Conservation (phyloP, 371 early-diverging fungal genomes). For the Saksenaea oblongispora region DNA sequence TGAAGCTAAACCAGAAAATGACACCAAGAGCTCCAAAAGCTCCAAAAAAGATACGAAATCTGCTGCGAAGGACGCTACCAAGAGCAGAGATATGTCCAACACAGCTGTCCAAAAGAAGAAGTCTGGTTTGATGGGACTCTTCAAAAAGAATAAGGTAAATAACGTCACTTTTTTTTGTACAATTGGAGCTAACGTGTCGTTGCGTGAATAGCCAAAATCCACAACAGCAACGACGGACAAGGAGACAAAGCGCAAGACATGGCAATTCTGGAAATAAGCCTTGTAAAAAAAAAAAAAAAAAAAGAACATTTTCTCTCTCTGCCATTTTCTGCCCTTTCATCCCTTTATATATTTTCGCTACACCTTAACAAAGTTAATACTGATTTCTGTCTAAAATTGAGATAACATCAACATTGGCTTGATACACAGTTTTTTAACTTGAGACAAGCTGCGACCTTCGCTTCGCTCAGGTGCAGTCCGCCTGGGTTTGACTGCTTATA, state of each 20-base stretch:
- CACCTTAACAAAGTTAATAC: background rate
- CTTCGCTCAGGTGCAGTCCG: too few species aligned
- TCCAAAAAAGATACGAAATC: background rate
- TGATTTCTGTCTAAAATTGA: background rate
- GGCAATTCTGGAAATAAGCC: constrained; percentile 27
- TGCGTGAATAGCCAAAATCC: constrained; percentile 4
- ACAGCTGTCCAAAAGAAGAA: constrained; percentile 10
- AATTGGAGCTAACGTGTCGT: background rate
- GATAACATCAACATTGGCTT: background rate
- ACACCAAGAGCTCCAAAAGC: background rate
- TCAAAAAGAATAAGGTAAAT: constrained; percentile 21
- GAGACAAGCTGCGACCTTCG: too few species aligned
- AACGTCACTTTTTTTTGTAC: background rate
- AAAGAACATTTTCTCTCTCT: background rate
- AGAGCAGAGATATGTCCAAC: background rate
- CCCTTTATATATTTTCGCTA: constrained; percentile 1
- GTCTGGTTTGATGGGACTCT: constrained; percentile 12
- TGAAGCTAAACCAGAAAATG: background rate
- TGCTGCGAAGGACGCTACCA: background rate
- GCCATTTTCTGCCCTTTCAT: background rate
- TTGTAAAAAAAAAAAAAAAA: background rate
- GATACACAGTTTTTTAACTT: too few species aligned
- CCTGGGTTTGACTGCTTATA: too few species aligned
- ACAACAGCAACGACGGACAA: constrained; percentile 12
- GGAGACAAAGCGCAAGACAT: constrained; percentile 23